Percentiles rank a stretch among this genome's conserved stretches.
phyloP scores from a whole-genome alignment of 345 rosid genomes.

The Rhodamnia rubescens region DNA sequence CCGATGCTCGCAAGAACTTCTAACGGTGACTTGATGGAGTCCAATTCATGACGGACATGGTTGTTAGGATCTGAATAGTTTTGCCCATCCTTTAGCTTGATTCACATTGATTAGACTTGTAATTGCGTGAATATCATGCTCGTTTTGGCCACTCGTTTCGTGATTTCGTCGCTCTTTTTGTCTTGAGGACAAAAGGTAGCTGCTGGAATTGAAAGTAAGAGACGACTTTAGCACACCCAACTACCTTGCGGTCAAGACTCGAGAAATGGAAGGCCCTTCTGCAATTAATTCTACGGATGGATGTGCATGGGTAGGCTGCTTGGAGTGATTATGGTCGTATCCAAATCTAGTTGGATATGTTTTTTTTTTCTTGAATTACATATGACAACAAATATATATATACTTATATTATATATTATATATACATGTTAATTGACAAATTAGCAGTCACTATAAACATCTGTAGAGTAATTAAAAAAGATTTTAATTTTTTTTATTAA shows the following conservation, averaged over 20 bases:
- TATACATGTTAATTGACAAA: not conserved
- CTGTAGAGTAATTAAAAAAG: not conserved
- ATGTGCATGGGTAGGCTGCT: not conserved
- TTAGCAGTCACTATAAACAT: not conserved
- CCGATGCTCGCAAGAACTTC: not conserved
- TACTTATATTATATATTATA: not conserved
- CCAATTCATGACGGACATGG: not conserved
- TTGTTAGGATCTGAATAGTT: not conserved
- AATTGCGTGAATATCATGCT: not conserved
- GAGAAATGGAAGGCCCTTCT: not conserved
- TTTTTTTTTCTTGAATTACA: not conserved
- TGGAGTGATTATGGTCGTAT: not conserved
- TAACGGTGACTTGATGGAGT: not conserved
- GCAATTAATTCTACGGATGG: not conserved
- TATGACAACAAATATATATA: not conserved
- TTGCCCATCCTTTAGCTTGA: not conserved
- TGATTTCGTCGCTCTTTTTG: not conserved
- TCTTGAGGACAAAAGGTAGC: not conserved
- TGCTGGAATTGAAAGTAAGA: not conserved
- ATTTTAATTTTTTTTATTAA: not conserved
- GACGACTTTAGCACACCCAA: not conserved
- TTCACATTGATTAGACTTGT: not conserved
- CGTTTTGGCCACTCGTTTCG: not conserved
- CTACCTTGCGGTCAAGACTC: not conserved
- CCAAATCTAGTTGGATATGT: not conserved